Evolutionary conservation across 2,329 filamentous ascomycete species (phyloP).

Genomic region (Fusarium robinianum): DNA sequence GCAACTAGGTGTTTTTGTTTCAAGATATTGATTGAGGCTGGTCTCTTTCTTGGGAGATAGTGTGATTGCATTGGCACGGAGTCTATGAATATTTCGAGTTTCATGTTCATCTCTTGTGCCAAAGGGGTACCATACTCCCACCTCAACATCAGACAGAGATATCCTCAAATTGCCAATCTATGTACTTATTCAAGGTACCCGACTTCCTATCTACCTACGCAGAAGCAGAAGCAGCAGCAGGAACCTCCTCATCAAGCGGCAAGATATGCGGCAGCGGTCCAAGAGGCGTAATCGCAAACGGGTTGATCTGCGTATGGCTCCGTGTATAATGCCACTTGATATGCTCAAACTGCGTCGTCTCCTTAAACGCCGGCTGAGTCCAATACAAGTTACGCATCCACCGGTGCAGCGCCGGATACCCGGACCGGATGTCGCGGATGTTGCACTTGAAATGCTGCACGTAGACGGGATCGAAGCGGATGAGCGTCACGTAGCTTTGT

Average conservation of each 20-base stretch:
- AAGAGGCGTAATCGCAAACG: conserved; percentile 75
- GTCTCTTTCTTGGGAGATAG: too few relatives aligned
- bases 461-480: conserved; percentile 78
- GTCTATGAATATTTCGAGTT: too few relatives aligned
- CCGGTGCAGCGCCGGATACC: conserved; percentile 78
- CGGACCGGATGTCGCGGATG: conserved; percentile 79
- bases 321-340: conserved; percentile 80
- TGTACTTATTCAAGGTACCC: too few relatives aligned
- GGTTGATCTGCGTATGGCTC: conserved; percentile 69
- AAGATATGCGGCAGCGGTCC: conserved; percentile 85
- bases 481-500: conserved; percentile 65
- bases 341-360: conserved; percentile 90
- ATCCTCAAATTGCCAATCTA: too few relatives aligned
- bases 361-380: conserved; percentile 75
- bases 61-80: too few relatives aligned
- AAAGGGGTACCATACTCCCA: too few relatives aligned
- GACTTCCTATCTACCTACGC: too few relatives aligned
- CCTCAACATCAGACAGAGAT: too few relatives aligned
- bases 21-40: too few relatives aligned
- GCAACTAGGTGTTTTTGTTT: too few relatives aligned
- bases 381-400: conserved; percentile 89
- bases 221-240: too few relatives aligned
- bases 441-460: conserved; percentile 92
- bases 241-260: conserved; percentile 76
- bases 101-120: too few relatives aligned